These are phyloP conservation scores for Brassica hybrid DNA, from an alignment of 441 rosid species.

Conservation along the genomic window DNA sequence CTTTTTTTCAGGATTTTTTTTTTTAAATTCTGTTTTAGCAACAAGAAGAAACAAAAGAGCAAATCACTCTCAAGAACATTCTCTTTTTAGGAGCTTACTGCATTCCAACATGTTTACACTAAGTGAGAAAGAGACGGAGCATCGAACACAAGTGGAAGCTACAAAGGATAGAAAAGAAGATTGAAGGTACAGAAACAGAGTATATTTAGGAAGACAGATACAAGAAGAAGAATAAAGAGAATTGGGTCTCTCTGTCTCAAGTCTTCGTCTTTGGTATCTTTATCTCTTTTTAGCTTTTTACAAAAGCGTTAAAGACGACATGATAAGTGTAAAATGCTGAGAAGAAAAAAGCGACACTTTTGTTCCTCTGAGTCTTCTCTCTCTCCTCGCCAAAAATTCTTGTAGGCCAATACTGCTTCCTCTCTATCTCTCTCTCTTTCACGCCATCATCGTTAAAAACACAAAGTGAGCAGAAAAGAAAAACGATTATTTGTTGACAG, in stretches of 20 bases:
- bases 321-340: constrained; percentile 35
- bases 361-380: constrained; percentile 7
- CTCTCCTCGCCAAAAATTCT: neutral
- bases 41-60: neutral
- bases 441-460: constrained; percentile 28
- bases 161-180: neutral
- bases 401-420: too few relatives aligned
- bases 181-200: neutral
- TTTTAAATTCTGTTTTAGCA: neutral
- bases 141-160: neutral
- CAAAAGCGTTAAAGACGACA: constrained; percentile 41
- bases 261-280: constrained; percentile 40
- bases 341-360: constrained; percentile 33
- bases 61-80: constrained; percentile 13
- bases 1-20: neutral
- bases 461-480: constrained; percentile 24
- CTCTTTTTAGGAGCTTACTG: neutral
- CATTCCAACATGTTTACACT: neutral
- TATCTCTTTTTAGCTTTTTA: constrained; percentile 23
- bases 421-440: neutral
- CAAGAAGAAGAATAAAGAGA: constrained; percentile 18
- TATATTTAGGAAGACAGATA: neutral
- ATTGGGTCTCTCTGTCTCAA: constrained; percentile 30
- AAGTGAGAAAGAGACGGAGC: neutral
- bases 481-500: constrained; percentile 24